Evolutionary conservation across 2,329 filamentous ascomycete genomes (phyloP).

Genomic region (Trichoderma arundinaceum): DNA sequence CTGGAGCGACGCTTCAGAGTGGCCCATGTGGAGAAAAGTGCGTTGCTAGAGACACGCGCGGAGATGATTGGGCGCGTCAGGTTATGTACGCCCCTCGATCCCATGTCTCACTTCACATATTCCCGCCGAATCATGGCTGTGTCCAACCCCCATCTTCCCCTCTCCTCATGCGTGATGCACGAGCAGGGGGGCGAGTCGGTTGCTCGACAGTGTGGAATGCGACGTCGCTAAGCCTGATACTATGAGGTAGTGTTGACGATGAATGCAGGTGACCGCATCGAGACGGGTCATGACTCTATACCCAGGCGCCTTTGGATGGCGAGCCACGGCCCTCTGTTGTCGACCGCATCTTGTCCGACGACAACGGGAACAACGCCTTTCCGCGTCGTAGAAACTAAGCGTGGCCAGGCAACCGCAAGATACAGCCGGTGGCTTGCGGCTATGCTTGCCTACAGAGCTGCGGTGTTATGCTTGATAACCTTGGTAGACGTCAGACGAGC

Average conservation of each 20-base stretch:
- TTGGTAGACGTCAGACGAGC: conserved; percentile 12
- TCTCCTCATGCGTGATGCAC: conserved; percentile 23
- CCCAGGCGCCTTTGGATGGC: conserved; percentile 20
- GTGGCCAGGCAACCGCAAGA: conserved; percentile 19
- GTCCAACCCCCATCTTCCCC: conserved; percentile 15
- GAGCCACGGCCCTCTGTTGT: conserved; percentile 14
- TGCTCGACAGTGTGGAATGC: conserved; percentile 24
- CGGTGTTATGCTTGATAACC: not conserved
- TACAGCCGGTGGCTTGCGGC: conserved; percentile 22
- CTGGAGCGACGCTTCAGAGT: conserved; percentile 47
- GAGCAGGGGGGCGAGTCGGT: conserved; percentile 15
- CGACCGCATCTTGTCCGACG: conserved; percentile 24
- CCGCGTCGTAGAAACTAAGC: not conserved
- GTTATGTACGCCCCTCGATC: conserved; percentile 35
- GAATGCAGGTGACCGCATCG: conserved; percentile 28
- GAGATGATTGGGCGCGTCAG: conserved; percentile 35
- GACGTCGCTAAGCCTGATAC: conserved; percentile 26
- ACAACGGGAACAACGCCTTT: not conserved
- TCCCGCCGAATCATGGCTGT: conserved; percentile 29
- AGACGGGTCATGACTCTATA: conserved; percentile 22
- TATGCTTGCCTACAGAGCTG: not conserved
- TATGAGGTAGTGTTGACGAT: conserved; percentile 19
- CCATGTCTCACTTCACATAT: conserved; percentile 28
- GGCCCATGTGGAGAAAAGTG: conserved; percentile 35
- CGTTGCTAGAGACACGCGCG: conserved; percentile 45